Conservation (phyloP, 2,329 filamentous ascomycete species). For the Rutstroemia sp. region DNA sequence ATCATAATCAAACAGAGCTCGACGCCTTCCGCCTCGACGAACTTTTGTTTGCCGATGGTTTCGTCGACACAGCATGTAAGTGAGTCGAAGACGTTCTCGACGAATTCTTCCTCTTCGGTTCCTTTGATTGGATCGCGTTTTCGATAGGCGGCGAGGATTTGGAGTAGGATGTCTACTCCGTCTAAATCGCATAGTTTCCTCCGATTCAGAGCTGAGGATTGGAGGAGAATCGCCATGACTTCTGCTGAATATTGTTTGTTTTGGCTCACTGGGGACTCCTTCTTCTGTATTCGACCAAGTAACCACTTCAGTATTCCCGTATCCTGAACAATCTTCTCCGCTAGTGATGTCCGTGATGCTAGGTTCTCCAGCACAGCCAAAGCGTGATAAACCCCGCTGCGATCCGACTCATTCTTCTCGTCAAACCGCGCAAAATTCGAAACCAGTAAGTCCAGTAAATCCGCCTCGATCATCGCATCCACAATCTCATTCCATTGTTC, state of each 20-base stretch:
- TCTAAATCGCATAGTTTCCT: conserved; percentile 56
- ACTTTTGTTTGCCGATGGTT: conserved; percentile 65
- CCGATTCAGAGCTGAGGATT: conserved; percentile 63
- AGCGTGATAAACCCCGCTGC: conserved; percentile 79
- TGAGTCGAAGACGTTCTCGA: conserved; percentile 87
- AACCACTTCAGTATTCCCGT: conserved; percentile 69
- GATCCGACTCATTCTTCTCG: conserved; percentile 67
- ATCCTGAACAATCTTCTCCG: conserved; percentile 65
- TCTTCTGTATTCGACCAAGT: conserved; percentile 60
- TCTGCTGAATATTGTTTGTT: conserved; percentile 96
- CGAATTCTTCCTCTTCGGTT: conserved; percentile 86
- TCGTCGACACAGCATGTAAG: conserved; percentile 76
- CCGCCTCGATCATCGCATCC: conserved; percentile 56
- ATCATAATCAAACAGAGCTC: conserved; percentile 91
- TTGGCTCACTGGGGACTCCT: conserved; percentile 65
- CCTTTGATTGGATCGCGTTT: conserved; percentile 79
- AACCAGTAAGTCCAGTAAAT: conserved; percentile 65
- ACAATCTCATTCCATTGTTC: conserved; percentile 76
- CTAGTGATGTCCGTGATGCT: conserved; percentile 60
- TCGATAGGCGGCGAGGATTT: conserved; percentile 77
- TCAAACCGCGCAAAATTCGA: conserved; percentile 75
- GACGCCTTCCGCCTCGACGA: conserved; percentile 83
- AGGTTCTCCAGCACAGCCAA: conserved; percentile 80
- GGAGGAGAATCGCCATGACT: conserved; percentile 80
- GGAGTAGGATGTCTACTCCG: conserved; percentile 71